Percentiles rank a stretch among this genome's conserved stretches.
These are phyloP conservation scores for Trametes elegans DNA, from an alignment of 768 basidiomycete species.

Conservation along the genomic window DNA sequence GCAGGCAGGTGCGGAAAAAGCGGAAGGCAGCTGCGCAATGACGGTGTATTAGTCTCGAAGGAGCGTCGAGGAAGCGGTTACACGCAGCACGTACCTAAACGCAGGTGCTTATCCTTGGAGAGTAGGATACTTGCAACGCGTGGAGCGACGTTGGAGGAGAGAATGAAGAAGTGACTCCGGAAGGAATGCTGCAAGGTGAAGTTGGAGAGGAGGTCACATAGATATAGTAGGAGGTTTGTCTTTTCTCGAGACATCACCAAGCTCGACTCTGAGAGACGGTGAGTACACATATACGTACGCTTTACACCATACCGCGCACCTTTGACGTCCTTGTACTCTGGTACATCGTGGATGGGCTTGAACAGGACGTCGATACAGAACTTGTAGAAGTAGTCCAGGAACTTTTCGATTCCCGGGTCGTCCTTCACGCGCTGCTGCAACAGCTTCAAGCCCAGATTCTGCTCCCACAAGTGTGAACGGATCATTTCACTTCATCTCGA, in stretches of 20 bases:
- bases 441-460: conserved; percentile 40
- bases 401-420: conserved; percentile 82
- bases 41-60: conserved; percentile 5
- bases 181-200: conserved; percentile 88
- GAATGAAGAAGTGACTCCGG: conserved; percentile 86
- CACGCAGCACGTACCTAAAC: conserved; percentile 64
- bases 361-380: conserved; percentile 74
- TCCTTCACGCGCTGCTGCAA: conserved; percentile 63
- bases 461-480: background rate
- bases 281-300: background rate
- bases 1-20: conserved; percentile 84
- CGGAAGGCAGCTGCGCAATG: conserved; percentile 74
- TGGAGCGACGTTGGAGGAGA: conserved; percentile 73
- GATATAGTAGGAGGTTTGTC: conserved; percentile 81
- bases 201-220: conserved; percentile 89
- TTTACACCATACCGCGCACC: conserved; percentile 36
- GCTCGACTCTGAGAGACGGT: conserved; percentile 41
- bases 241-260: conserved; percentile 67
- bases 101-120: conserved; percentile 86
- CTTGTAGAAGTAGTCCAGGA: conserved; percentile 93
- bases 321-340: conserved; percentile 58
- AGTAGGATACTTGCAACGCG: conserved; percentile 77
- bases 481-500: background rate
- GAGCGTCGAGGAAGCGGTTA: background rate
- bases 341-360: conserved; percentile 72